Evolutionary conservation across 345 rosid genomes (phyloP).

Genomic region (Citrus australasica): DNA sequence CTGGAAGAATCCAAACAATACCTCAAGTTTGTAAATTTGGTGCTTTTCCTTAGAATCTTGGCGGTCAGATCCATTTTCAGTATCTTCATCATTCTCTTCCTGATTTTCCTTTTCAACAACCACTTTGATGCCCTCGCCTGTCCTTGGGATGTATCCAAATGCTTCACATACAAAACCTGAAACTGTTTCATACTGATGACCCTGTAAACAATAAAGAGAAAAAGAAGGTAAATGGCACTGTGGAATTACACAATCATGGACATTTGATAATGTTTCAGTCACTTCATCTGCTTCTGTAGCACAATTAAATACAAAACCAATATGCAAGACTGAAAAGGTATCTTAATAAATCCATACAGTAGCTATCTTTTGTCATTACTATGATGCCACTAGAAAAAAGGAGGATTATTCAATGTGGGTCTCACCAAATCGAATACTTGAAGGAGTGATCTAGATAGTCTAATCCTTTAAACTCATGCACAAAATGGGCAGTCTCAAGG

Average conservation of each 20-base stretch:
- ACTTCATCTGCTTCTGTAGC: neutral
- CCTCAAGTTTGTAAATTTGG: slow-evolving; percentile 87
- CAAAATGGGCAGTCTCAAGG: neutral
- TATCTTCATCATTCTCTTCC: slow-evolving; percentile 62
- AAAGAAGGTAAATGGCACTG: neutral
- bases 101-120: slow-evolving; percentile 72
- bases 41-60: slow-evolving; percentile 66
- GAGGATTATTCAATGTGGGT: neutral
- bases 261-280: too few relatives aligned
- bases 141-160: slow-evolving; percentile 96
- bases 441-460: neutral
- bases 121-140: slow-evolving; percentile 83
- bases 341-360: neutral
- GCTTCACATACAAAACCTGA: slow-evolving; percentile 96
- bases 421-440: neutral
- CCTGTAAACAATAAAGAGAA: slow-evolving; percentile 42
- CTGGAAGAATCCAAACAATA: slow-evolving; percentile 18
- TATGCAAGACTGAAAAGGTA: neutral
- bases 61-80: slow-evolving; percentile 61
- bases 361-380: neutral
- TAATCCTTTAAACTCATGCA: neutral
- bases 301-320: neutral
- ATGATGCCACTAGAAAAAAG: neutral
- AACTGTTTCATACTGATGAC: slow-evolving; percentile 94
- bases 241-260: neutral